Evolutionary conservation across 495 filamentous ascomycete species (phyloP).

Genomic region (Penicillium fimorum): DNA sequence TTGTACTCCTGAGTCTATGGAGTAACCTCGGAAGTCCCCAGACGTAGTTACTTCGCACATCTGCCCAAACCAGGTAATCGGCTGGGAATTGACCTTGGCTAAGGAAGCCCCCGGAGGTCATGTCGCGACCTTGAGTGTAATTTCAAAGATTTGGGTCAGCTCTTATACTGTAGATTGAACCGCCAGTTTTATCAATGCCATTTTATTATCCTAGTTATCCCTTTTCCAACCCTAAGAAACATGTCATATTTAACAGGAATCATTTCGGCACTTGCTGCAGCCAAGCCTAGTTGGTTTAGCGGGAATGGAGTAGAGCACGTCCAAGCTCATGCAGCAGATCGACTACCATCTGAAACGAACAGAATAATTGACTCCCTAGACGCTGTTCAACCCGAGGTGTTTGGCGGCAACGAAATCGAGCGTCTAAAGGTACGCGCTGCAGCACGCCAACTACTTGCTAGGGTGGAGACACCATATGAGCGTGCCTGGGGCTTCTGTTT

Average conservation of each 20-base stretch:
- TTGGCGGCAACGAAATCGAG: constrained; percentile 26
- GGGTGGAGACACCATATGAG: constrained; percentile 30
- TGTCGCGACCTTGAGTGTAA: too few relatives aligned
- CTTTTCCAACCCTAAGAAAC: not conserved
- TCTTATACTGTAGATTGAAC: too few relatives aligned
- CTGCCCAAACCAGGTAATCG: too few relatives aligned
- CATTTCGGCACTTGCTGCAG: not conserved
- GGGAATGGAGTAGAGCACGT: not conserved
- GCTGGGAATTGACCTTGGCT: too few relatives aligned
- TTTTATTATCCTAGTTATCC: not conserved
- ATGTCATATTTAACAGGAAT: not conserved
- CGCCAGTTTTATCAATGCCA: too few relatives aligned
- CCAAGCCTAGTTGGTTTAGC: not conserved
- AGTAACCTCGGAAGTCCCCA: too few relatives aligned
- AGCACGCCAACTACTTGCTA: constrained; percentile 27
- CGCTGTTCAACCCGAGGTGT: constrained; percentile 19
- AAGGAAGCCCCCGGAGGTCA: too few relatives aligned
- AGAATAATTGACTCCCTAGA: constrained; percentile 24
- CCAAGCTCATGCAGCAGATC: not conserved
- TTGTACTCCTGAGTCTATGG: not conserved
- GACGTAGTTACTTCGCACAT: too few relatives aligned
- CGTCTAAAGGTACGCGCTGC: constrained; percentile 29
- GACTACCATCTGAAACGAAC: constrained; percentile 10
- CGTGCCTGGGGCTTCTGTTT: constrained; percentile 33
- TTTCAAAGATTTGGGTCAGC: too few relatives aligned